Evolutionary conservation across 2,329 filamentous ascomycete genomes (phyloP), one percentile per base, ranked within the genome.

Genomic region (Aspergillus sp.): DNA sequence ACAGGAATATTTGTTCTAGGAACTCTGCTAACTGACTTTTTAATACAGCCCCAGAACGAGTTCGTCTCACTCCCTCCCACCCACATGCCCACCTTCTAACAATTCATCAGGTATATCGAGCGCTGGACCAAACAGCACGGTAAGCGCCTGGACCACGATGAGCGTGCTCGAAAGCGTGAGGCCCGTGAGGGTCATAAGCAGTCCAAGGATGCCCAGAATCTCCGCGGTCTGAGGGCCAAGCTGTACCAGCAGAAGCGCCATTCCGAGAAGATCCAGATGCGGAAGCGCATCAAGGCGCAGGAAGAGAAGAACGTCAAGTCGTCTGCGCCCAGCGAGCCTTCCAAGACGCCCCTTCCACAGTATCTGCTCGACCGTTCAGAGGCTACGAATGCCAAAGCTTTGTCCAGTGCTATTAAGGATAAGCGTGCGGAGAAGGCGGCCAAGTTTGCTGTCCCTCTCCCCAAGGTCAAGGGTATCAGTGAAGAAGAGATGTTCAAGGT

Each of bases 401-500:
- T 96, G 51, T 89, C 85, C 58, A 90, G 85, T 59, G 90, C 92
- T 54, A 96, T 97, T 80, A 99, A 98, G 85, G 91, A 97, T 77
- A 96, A 96, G 83, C 84, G 95, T 41, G 84, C 84, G 62, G 96
- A 96, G 76, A 96, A 97, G 84, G 91, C 93, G 6, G 95, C 95
- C 51, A 90, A 93, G 73, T 98, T 97, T 74, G 85, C 84, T 33
- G 95, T 98, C 40, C 95, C 95, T 2, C 76, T 99, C 70, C 95
- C 95, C 37, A 97, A 96, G 79, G 95, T 98, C 45, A 86, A 90
- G 70, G 93, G 91, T 63, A 97, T 98, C 67, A 87, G 86, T 65
- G 93, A 98, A 80, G 91, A 96, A 82, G 93, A 96, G 81, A 93
- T 97, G 89, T 98, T 98, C 82, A 93, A 91, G 78, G 93, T 96